Evolutionary conservation across 2,329 filamentous ascomycete genomes (phyloP).

Genomic region (Rhinocladiella mackenziei): DNA sequence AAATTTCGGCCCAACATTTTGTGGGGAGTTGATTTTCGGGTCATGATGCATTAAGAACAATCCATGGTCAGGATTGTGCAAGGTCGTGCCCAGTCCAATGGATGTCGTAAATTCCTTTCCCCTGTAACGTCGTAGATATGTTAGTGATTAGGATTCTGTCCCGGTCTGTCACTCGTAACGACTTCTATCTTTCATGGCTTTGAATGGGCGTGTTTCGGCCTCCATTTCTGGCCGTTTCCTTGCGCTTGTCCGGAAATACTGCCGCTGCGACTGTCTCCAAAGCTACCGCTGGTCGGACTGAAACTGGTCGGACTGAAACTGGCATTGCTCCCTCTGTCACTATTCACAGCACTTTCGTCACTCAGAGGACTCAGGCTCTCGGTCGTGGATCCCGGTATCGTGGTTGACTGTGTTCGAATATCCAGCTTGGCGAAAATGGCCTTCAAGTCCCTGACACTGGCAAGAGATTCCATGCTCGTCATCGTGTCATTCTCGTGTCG

Average conservation of each 20-base stretch:
- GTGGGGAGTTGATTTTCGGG: too few species aligned
- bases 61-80: too few species aligned
- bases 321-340: constrained; percentile 19
- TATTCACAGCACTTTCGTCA: constrained; percentile 11
- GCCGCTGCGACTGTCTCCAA: constrained; percentile 4
- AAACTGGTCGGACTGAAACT: constrained; percentile 21
- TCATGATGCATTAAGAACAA: too few species aligned
- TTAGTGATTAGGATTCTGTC: too few species aligned
- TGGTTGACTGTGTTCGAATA: constrained; percentile 42
- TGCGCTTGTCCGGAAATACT: neutral
- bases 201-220: constrained; percentile 6
- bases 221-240: neutral
- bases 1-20: too few species aligned
- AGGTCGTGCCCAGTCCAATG: too few species aligned
- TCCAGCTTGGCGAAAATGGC: constrained; percentile 65
- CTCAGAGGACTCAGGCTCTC: constrained; percentile 16
- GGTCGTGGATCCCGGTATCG: neutral
- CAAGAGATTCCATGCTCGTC: constrained; percentile 12
- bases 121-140: too few species aligned
- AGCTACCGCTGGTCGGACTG: constrained; percentile 19
- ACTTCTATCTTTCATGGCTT: constrained; percentile 1
- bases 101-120: too few species aligned
- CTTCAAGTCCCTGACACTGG: constrained; percentile 67
- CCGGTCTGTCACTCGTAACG: neutral
- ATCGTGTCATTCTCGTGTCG: constrained; percentile 50